Conservation (phyloP, 1,284 basidiomycete genomes). For the Irpex sp. region DNA sequence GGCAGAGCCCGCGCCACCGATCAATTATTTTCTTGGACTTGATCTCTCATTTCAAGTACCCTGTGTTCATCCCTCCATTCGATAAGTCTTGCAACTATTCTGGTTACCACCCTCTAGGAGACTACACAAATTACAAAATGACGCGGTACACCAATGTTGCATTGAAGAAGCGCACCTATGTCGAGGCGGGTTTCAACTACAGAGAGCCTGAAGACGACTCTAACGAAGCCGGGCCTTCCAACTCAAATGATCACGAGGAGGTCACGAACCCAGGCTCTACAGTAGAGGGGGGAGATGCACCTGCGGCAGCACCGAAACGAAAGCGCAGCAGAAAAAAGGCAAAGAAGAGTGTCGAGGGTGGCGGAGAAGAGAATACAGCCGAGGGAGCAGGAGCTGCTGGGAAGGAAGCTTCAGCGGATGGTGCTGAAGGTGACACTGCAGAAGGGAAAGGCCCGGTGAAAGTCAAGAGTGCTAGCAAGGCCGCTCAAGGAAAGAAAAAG, state of each 20-base stretch:
- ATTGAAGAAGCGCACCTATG: conserved; percentile 57
- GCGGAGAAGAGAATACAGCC: neutral
- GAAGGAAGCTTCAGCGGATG: neutral
- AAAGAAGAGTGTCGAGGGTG: conserved; percentile 11
- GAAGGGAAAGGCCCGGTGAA: conserved; percentile 25
- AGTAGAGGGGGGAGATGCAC: neutral
- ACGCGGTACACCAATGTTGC: conserved; percentile 72
- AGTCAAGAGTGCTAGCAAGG: conserved; percentile 17
- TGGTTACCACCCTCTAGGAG: neutral
- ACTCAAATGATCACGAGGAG: neutral
- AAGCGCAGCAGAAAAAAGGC: conserved; percentile 33
- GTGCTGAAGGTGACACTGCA: conserved; percentile 26
- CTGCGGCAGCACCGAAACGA: conserved; percentile 39
- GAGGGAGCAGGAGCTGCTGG: conserved; percentile 21
- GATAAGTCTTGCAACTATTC: neutral
- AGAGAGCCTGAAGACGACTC: conserved; percentile 18
- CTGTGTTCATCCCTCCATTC: neutral
- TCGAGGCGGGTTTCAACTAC: conserved; percentile 57
- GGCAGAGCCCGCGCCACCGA: neutral
- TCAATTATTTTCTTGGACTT: neutral
- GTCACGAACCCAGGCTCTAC: neutral
- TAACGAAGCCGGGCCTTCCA: conserved; percentile 8
- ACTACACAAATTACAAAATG: conserved; percentile 36
- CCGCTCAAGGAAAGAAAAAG: conserved; percentile 26
- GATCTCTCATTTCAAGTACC: neutral